Evolutionary conservation across 306 rosid genomes (phyloP).

Genomic region (Cucumis cinereus): DNA sequence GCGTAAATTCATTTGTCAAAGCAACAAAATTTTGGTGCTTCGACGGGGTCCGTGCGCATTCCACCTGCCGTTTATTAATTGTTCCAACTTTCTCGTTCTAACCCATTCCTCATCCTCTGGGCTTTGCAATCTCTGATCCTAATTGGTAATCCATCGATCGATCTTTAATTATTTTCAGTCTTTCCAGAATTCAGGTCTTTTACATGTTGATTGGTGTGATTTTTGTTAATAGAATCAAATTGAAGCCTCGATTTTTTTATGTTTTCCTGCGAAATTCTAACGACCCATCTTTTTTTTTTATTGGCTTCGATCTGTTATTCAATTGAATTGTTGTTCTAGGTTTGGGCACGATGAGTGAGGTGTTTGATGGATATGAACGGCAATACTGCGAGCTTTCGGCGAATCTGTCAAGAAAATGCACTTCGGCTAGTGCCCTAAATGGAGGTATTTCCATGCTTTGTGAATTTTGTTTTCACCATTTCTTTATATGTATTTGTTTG

Average conservation of each 20-base stretch:
- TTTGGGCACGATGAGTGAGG: conserved; percentile 53
- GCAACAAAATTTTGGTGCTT: neutral
- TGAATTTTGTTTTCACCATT: neutral
- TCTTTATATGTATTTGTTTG: neutral
- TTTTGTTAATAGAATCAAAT: neutral
- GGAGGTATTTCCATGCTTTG: conserved; percentile 38
- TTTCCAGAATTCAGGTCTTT: neutral
- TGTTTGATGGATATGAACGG: conserved; percentile 85
- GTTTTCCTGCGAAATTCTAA: neutral
- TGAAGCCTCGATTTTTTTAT: neutral
- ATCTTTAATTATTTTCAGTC: neutral
- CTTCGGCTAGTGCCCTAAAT: conserved; percentile 50
- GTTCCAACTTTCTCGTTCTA: neutral
- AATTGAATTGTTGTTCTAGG: neutral
- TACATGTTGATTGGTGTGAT: neutral
- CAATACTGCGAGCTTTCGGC: conserved; percentile 76
- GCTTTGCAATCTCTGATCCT: neutral
- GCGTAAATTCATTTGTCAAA: neutral
- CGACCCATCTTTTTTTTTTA: neutral
- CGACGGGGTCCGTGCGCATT: neutral
- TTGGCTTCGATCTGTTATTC: neutral
- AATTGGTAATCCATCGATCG: neutral
- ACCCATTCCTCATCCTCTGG: neutral
- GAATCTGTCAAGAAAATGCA: conserved; percentile 54
- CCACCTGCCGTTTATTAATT: neutral